A percentile compares a stretch with the other conserved stretches of the same genome.
These are phyloP conservation scores for Colletotrichum neosansevieriae DNA, from an alignment of 2,329 filamentous ascomycete species.

Conservation along the genomic window DNA sequence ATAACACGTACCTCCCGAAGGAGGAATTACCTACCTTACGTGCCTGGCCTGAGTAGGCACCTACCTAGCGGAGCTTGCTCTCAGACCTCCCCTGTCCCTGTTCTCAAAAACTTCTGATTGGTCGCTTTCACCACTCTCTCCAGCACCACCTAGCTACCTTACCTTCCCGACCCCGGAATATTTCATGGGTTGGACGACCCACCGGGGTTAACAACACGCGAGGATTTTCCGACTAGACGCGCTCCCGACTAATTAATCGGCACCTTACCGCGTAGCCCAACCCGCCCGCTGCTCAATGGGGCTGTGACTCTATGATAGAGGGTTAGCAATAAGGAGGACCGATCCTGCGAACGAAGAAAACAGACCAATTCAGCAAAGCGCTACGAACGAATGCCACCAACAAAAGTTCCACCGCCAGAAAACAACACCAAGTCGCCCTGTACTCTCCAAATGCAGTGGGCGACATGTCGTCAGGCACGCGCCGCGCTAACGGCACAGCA, in stretches of 20 bases:
- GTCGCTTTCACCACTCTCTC: not conserved
- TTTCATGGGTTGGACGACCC: slow-evolving; percentile 26
- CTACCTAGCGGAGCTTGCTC: slow-evolving; percentile 16
- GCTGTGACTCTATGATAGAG: slow-evolving; percentile 29
- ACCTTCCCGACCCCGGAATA: slow-evolving; percentile 32
- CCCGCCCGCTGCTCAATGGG: slow-evolving; percentile 6
- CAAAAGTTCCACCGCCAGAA: not conserved
- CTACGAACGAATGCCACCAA: not conserved
- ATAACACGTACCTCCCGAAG: too few relatives aligned
- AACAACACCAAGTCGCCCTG: not conserved
- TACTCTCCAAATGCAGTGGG: slow-evolving; percentile 51
- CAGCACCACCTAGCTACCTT: slow-evolving; percentile 10
- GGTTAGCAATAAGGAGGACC: slow-evolving; percentile 10
- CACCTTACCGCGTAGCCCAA: slow-evolving; percentile 30
- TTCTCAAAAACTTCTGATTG: slow-evolving; percentile 32
- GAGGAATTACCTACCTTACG: too few relatives aligned
- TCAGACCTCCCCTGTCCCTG: slow-evolving; percentile 8
- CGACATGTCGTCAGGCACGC: slow-evolving; percentile 57
- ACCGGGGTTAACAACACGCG: slow-evolving; percentile 30
- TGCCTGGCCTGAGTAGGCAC: not conserved
- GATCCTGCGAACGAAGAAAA: not conserved
- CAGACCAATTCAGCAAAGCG: not conserved
- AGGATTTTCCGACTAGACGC: slow-evolving; percentile 41
- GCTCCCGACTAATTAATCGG: slow-evolving; percentile 32
- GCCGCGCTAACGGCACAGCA: slow-evolving; percentile 55